These are phyloP conservation scores for Fagus crenata DNA, from an alignment of 306 rosid genomes.

Conservation along the genomic window DNA sequence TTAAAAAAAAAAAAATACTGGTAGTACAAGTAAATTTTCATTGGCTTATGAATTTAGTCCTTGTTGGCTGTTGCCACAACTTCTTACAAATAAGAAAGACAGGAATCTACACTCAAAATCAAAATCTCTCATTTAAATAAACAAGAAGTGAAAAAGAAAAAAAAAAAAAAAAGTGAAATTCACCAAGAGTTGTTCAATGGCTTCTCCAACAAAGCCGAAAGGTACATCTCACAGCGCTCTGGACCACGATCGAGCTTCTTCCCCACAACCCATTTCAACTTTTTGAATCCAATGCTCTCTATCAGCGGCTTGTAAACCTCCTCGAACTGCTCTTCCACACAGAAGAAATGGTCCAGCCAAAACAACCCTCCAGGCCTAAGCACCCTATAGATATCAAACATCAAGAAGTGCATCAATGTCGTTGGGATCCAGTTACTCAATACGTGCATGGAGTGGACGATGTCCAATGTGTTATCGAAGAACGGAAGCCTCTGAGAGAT, in stretches of 20 bases:
- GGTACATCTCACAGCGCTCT: constrained; percentile 38
- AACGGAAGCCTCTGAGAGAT: constrained; percentile 47
- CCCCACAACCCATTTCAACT: constrained; percentile 47
- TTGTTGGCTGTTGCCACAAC: too few species aligned
- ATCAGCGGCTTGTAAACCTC: constrained; percentile 42
- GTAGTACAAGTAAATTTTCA: background rate
- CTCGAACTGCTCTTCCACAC: constrained; percentile 37
- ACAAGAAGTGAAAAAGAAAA: background rate
- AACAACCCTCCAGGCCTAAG: constrained; percentile 53
- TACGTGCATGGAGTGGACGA: constrained; percentile 55
- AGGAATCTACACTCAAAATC: background rate
- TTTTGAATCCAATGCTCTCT: constrained; percentile 44
- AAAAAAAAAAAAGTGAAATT: background rate
- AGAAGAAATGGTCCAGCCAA: constrained; percentile 56
- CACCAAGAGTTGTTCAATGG: constrained; percentile 40
- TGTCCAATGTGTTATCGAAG: constrained; percentile 51
- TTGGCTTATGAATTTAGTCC: background rate
- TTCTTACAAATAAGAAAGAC: background rate
- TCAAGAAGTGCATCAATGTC: constrained; percentile 30
- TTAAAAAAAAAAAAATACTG: too few species aligned
- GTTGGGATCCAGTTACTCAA: constrained; percentile 44
- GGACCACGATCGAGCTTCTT: constrained; percentile 46
- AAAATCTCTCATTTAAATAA: background rate
- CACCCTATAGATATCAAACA: constrained; percentile 43
- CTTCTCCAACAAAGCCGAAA: constrained; percentile 52